A percentile compares a stretch with the other conserved stretches of the same genome.
These are phyloP conservation scores for Steccherinum ochraceum DNA, from an alignment of 768 basidiomycete species.

Conservation along the genomic window DNA sequence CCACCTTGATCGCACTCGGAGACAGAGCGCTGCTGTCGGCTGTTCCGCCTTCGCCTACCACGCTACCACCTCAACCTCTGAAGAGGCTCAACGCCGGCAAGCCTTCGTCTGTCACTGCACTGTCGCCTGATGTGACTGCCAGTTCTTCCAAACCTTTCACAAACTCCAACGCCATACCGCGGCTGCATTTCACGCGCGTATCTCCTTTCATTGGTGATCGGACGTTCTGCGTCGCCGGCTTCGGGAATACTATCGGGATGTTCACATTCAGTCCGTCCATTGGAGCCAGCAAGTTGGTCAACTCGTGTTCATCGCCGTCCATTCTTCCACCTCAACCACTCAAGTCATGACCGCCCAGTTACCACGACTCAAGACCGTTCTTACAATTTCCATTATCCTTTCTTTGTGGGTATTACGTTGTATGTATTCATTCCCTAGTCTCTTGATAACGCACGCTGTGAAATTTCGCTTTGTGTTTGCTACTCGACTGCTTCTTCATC, in stretches of 20 bases:
- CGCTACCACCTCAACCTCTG: not conserved
- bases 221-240: slow-evolving; percentile 58
- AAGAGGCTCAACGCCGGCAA: not conserved
- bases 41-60: not conserved
- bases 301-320: not conserved
- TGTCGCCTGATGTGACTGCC: not conserved
- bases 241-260: slow-evolving; percentile 71
- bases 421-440: not conserved
- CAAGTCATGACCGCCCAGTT: too few relatives aligned
- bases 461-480: not conserved
- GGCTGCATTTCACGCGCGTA: slow-evolving; percentile 78
- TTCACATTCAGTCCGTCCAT: slow-evolving; percentile 27
- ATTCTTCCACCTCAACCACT: not conserved
- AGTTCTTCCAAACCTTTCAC: not conserved
- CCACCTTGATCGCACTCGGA: slow-evolving; percentile 44
- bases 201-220: slow-evolving; percentile 48
- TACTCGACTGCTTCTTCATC: too few relatives aligned
- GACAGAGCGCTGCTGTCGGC: slow-evolving; percentile 8
- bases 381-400: not conserved
- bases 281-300: not conserved
- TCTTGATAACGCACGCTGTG: not conserved
- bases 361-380: too few relatives aligned
- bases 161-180: slow-evolving; percentile 30
- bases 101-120: not conserved
- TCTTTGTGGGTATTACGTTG: not conserved